Evolutionary conservation across 345 rosid species (phyloP).

Genomic region (Conringia planisiliqua): DNA sequence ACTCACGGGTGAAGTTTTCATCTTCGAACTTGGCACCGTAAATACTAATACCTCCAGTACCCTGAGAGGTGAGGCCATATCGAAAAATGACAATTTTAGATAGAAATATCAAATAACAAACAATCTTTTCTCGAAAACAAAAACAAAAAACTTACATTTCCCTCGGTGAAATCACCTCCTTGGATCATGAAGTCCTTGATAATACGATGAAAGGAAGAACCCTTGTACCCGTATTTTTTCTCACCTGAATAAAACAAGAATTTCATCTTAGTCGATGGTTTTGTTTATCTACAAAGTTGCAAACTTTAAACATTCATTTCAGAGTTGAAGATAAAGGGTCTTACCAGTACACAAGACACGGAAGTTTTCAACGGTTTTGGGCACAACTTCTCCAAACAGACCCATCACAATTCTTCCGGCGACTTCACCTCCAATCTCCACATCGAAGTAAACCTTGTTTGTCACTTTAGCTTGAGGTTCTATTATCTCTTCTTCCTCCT

Average conservation of each 20-base stretch:
- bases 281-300: background rate
- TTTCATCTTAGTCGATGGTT: background rate
- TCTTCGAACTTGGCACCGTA: slow-evolving; percentile 78
- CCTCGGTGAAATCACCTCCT: slow-evolving; percentile 87
- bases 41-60: slow-evolving; percentile 88
- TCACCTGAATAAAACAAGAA: slow-evolving; percentile 54
- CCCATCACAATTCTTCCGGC: slow-evolving; percentile 84
- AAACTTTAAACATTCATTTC: background rate
- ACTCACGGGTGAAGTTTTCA: slow-evolving; percentile 75
- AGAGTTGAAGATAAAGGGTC: background rate
- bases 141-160: slow-evolving; percentile 47
- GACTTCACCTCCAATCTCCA: slow-evolving; percentile 76
- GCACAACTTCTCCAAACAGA: slow-evolving; percentile 78
- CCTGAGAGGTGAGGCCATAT: slow-evolving; percentile 47
- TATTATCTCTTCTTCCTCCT: slow-evolving; percentile 49
- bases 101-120: background rate
- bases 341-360: slow-evolving; percentile 81
- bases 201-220: slow-evolving; percentile 85
- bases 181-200: slow-evolving; percentile 96
- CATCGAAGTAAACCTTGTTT: slow-evolving; percentile 76
- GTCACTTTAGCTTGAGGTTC: slow-evolving; percentile 77
- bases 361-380: slow-evolving; percentile 83
- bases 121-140: background rate
- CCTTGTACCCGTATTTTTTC: slow-evolving; percentile 80
- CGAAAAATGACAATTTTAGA: background rate